Base-by-base conservation (phyloP, 768 basidiomycete species). In the Agaricus sinodeliciosus region DNA sequence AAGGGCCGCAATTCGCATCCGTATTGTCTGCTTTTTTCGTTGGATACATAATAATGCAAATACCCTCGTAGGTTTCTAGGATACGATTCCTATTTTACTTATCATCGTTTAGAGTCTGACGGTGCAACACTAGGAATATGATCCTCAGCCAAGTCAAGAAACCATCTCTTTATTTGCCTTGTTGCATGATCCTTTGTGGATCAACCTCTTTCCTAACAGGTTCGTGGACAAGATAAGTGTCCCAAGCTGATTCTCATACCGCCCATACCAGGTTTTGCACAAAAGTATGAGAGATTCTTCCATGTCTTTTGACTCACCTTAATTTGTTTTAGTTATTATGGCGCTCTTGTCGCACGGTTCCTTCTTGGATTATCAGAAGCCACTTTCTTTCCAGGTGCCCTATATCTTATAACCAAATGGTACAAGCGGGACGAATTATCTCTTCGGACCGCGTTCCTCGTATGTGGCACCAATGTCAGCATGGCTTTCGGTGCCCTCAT, bases 401-500 rank as follows among this genome's bases (percentile, higher is more conserved):
- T 87, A 42, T 81, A 80, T 62, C 67, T 83, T 1, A 68, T 84
- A 22, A 81, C 81, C 0, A 81, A 79, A 62, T 82, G 87, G 89
- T 90, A 90, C 70, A 86, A 73, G 54, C 77, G 78, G 37, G 73
- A 71, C 31, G 89, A 91, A 62, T 71, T 91, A 35, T 87, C 85
- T 40, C 70, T 82, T 47, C 74, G 87, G 47, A 85, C 78, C 9
- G 84, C 87, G 5, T 63, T 86, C 44, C 72, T 90, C 27, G 78
- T 77, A 35, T 87, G 86, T 57, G 89, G 90, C 16, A 81, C 75
- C 59, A 71, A 90, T 28, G 81, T 90, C 49, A 82, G 81, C 49
- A 93, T 90, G 70, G 90, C 88, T 0, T 90, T 91, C 62, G 89
- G 90, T 4, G 75, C 87, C 2, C 69, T 92, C 9, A 78, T 92